phyloP scores from a whole-genome alignment of 2,329 filamentous ascomycete species.

The Trichoderma sp. region DNA sequence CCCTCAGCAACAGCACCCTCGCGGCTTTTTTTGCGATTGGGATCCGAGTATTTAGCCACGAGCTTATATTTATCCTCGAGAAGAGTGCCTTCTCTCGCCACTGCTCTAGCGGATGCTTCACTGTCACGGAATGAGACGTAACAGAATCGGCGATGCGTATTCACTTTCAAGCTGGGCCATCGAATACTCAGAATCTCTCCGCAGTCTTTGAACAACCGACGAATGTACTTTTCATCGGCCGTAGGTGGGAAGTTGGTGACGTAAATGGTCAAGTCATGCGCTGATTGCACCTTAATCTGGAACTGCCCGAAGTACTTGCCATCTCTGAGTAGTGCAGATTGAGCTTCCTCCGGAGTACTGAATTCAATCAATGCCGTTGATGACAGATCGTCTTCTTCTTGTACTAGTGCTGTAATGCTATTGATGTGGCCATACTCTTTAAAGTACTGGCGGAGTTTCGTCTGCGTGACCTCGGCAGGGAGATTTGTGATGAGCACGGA shows the following conservation, averaged over 20 bases:
- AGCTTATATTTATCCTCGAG: constrained; percentile 68
- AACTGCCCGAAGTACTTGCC: constrained; percentile 73
- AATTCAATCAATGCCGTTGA: constrained; percentile 82
- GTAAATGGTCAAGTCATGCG: constrained; percentile 77
- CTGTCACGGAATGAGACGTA: constrained; percentile 83
- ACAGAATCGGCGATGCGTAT: constrained; percentile 87
- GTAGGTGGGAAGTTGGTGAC: constrained; percentile 84
- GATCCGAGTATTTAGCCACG: constrained; percentile 79
- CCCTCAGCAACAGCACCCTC: constrained; percentile 81
- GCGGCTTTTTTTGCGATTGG: constrained; percentile 70
- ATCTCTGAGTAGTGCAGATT: constrained; percentile 76
- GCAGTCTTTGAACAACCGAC: constrained; percentile 65
- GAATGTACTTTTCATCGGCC: constrained; percentile 68
- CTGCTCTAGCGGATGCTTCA: constrained; percentile 67
- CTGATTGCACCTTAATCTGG: constrained; percentile 70
- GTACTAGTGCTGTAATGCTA: constrained; percentile 63
- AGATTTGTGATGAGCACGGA: constrained; percentile 79
- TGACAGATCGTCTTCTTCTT: constrained; percentile 57
- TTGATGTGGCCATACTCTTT: constrained; percentile 84
- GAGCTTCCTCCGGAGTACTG: constrained; percentile 71
- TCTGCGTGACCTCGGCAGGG: constrained; percentile 65
- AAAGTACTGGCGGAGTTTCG: constrained; percentile 83
- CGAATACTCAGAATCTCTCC: constrained; percentile 83
- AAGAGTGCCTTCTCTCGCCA: constrained; percentile 66
- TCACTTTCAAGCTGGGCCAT: constrained; percentile 87